Evolutionary conservation across 345 rosid genomes (phyloP).

Genomic region (Acer saccharum): DNA sequence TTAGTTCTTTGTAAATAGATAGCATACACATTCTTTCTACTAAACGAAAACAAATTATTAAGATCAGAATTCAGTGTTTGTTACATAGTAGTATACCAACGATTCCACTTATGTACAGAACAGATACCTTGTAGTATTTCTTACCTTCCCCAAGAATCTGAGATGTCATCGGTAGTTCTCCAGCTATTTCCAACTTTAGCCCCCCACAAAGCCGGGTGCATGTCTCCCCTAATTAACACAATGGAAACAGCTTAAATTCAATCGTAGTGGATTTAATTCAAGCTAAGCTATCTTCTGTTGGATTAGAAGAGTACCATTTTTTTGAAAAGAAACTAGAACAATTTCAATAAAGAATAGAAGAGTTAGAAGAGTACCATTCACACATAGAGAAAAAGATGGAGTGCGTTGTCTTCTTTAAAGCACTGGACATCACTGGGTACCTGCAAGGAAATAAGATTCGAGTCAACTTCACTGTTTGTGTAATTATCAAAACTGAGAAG

Average conservation of each 20-base stretch:
- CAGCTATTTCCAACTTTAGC: constrained; percentile 25
- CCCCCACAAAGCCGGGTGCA: constrained; percentile 29
- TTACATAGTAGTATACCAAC: not conserved
- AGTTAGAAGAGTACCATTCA: constrained; percentile 35
- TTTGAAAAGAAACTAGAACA: no score
- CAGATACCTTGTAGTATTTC: not conserved
- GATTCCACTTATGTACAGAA: not conserved
- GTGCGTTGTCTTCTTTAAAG: constrained; percentile 36
- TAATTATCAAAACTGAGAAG: no score
- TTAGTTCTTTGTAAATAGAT: not conserved
- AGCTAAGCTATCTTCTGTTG: not conserved
- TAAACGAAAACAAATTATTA: no score
- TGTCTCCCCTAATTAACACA: constrained; percentile 21
- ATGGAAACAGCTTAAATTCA: not conserved
- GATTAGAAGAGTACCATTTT: not conserved
- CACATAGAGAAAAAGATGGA: constrained; percentile 48
- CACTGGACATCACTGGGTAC: constrained; percentile 34
- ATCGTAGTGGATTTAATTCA: not conserved
- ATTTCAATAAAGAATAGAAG: no score
- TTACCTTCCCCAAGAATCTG: constrained; percentile 25
- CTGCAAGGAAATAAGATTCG: no score
- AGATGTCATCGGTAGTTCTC: constrained; percentile 32
- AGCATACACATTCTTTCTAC: no score
- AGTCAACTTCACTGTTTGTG: no score
- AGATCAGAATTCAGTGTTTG: no score